Base-by-base conservation (phyloP, 129 eudicot species). In the Cynara cardunculus region DNA sequence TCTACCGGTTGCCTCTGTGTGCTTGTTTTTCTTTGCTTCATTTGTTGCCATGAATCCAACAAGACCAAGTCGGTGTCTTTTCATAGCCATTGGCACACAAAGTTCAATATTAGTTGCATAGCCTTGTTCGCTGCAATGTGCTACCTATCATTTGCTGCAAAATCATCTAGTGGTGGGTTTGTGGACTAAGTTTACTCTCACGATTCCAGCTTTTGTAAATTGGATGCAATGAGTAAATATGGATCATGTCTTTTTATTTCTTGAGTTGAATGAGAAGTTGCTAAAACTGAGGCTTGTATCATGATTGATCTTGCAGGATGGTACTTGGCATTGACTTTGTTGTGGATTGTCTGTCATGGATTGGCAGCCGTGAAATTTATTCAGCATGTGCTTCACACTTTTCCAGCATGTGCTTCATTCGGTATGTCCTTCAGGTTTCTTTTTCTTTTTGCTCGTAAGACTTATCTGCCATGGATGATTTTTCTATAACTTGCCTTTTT, bases 401-500 rank as follows among this genome's bases (percentile, higher is more conserved):
- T 95, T 81, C 99, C 99, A 28, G 90, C 86, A 77, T 95, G 97
- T 87, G 97, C 94, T 71, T 95, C 99, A 31, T 83, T 95, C 27
- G 99, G 99, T 95, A 78, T 70, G 77, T 16, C 25, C 46, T 10
- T 30, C 1, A 9, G 14, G 28, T 64, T 83, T 18, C 25, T 26
- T 28, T 66, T 46, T 16, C 18, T 49, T 49, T 56, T 9, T 71
- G 3, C 4, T 66, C 25, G 8, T 31, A 35, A 31, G 32, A 12
- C 32, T 26, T 71, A 27, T 39, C 18, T 70, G 28, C 16, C 7
- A 18, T 27, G 44, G 19, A 9, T 1, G 8, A 18, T 68, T 9
- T 6, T 27, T 64, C 10, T 31, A 5, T 70, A n/a, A 31, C 24
- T 11, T 71, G 0, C 7, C 27, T 71, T 30, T 35, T 30, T 71